Base-by-base conservation (phyloP, 2,329 filamentous ascomycete species). In the Monascus ruber region DNA sequence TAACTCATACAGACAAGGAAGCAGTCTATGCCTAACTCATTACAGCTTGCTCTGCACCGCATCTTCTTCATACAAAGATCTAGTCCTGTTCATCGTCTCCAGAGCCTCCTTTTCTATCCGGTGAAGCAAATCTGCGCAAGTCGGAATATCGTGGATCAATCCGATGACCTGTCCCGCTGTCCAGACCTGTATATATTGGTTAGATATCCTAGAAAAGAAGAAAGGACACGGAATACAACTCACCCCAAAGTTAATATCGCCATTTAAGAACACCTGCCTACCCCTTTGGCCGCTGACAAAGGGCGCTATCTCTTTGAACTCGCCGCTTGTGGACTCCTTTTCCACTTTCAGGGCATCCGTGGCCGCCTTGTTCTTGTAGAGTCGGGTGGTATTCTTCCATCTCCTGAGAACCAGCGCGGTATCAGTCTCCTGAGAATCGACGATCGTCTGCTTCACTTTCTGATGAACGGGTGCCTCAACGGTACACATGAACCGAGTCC, bases 401-500 rank as follows among this genome's bases (percentile, higher is more conserved):
- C 88, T 74, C 39, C 89, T 71, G 56, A 98, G 70, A 24, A 98
- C 77, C 38, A 98, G 73, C 49, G 87, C 79, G 0, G 91, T 98
- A 62, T 96, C 86, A 24, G 83, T 87, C 72, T 98, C 91, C 47
- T 86, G 74, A 1, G 88, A 84, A 40, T 78, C 74, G 37, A 95
- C 87, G 55, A 98, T 98, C 50, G 83, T 74, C 62, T 93, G 74
- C 74, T 98, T 98, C 70, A 98, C 86, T 50, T 94, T 94, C 36
- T 77, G 61, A 66, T 98, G 91, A 47, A 98, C 84, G 1, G 91
- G 91, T 10, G 88, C 81, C 65, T 96, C 91, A 34, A 89, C 72
- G 0, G 91, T 96, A 69, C 83, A 89, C 85, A 98, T 93, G 70
- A 96, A 98, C 33, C 91, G 74, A 6, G 91, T 98, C 42, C 91